Conservation (phyloP, 202 grass and related monocot genomes). For the Saccharum hybrid region DNA sequence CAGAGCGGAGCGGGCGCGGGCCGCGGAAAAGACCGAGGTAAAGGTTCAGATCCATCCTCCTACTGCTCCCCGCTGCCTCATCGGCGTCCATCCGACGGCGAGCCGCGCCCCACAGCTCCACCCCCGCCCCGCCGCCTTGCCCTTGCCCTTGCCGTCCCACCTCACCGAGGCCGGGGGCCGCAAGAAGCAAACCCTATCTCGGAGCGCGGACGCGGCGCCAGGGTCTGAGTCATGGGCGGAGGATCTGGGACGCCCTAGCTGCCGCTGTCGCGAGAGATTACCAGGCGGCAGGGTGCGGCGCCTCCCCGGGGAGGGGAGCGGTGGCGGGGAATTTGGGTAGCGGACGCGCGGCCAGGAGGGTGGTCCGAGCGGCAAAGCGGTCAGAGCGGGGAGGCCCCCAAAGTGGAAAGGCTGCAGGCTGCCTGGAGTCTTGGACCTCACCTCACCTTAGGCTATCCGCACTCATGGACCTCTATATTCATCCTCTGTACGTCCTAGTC, state of each 20-base stretch:
- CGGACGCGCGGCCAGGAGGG: neutral
- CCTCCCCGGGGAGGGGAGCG: neutral
- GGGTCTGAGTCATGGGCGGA: neutral
- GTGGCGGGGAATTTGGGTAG: slow-evolving; percentile 5
- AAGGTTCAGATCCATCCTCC: slow-evolving; percentile 99
- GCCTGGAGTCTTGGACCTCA: too few relatives aligned
- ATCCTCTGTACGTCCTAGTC: too few relatives aligned
- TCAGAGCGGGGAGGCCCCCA: neutral
- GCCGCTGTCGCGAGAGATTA: slow-evolving; percentile 10
- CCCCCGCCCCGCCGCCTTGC: slow-evolving; percentile 1
- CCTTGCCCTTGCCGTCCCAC: slow-evolving; percentile 17
- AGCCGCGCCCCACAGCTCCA: neutral
- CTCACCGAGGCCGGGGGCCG: slow-evolving; percentile 32
- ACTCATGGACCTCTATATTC: too few relatives aligned
- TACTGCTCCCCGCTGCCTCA: slow-evolving; percentile 59
- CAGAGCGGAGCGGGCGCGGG: slow-evolving; percentile 69
- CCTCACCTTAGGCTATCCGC: too few relatives aligned
- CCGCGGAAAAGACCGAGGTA: slow-evolving; percentile 84
- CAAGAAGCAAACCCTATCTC: slow-evolving; percentile 48
- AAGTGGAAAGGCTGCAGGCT: too few relatives aligned
- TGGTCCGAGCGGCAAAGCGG: slow-evolving; percentile 23
- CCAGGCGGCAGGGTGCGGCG: neutral
- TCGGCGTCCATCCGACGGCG: slow-evolving; percentile 59
- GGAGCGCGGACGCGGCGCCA: neutral
- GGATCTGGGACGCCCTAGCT: neutral